phyloP scores from a whole-genome alignment of 1,139 yeast species.

The Debaryomyces subglobosus region DNA sequence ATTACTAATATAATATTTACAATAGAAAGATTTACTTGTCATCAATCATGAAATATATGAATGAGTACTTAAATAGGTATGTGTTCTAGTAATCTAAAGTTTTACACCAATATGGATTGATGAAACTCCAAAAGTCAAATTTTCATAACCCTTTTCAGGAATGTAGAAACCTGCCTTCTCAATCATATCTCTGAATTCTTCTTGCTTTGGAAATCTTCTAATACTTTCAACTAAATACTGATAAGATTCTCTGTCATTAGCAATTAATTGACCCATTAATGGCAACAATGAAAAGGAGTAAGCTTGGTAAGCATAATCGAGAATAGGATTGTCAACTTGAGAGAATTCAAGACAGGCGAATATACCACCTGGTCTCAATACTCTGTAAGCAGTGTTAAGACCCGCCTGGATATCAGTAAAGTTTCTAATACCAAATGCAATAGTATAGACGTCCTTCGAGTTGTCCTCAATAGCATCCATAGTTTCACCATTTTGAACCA shows the following conservation, averaged over 20 bases:
- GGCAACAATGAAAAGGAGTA: constrained; percentile 91
- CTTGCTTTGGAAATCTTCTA: constrained; percentile 89
- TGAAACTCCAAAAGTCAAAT: constrained; percentile 94
- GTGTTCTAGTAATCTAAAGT: constrained; percentile 32
- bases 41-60: constrained; percentile 4
- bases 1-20: constrained; percentile 18
- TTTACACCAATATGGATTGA: constrained; percentile 96
- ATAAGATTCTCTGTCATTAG: constrained; percentile 93
- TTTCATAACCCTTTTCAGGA: constrained; percentile 87
- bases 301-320: constrained; percentile 78
- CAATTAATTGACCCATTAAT: constrained; percentile 91
- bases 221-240: constrained; percentile 95
- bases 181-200: constrained; percentile 87
- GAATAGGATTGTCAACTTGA: constrained; percentile 78
- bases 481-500: constrained; percentile 92
- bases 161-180: constrained; percentile 92
- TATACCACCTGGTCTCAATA: constrained; percentile 97
- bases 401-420: constrained; percentile 95
- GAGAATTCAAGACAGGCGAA: constrained; percentile 96
- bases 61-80: not conserved
- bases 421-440: constrained; percentile 96
- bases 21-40: constrained; percentile 10
- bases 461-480: constrained; percentile 82
- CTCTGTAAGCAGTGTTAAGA: constrained; percentile 89
- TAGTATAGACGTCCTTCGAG: constrained; percentile 93